Base-by-base conservation (phyloP, 257 asterid genomes). In the Linderniella brevidens region DNA sequence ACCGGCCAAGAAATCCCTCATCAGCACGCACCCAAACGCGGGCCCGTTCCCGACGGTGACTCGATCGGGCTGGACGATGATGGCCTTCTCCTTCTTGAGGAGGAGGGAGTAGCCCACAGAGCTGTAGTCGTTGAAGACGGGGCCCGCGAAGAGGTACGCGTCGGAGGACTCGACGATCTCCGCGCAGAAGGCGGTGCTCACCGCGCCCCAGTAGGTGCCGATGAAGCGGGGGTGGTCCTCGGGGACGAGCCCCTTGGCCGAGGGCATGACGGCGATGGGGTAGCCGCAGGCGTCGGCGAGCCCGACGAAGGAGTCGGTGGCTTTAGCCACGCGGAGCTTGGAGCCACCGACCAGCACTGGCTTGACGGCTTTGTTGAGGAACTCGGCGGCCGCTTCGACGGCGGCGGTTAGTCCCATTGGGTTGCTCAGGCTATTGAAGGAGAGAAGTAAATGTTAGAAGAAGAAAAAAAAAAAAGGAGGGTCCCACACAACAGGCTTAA, bases 1-100 rank as follows among this genome's bases (percentile, higher is more conserved):
- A 7, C 58, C 70, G 1, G 51, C 62, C 25, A 75, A 19, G 58
- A 75, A 75, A 40, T 75, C 83, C 0, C 64, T 42, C 78, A 72
- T 71, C 45, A 75, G 68, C 36, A 75, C 79, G 71, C 83, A 75
- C 11, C 83, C 83, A 9, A 67, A 49, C 4, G 76, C 69, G 3
- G 79, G 76, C 49, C 79, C 83, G 29, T 75, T 50, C 3, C 79
- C 83, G 19, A 75, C 19, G 0, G 69, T 65, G 48, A 75, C 83
- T 9, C 76, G 79, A 11, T 48, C 52, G 4, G 52, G 37, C 52
- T 48, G 52, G 4, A 48, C 52, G 37, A 48, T 48, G 37, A 19
- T 48, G 4, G 52, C 52, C 52, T 48, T 48, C n/a, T 48, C n/a
- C 52, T 43, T 43, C 16, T 43, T 43, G 16, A 43, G 16, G 4